Evolutionary conservation across 768 basidiomycete species (phyloP).

Genomic region (Leccinum fibrillosum): DNA sequence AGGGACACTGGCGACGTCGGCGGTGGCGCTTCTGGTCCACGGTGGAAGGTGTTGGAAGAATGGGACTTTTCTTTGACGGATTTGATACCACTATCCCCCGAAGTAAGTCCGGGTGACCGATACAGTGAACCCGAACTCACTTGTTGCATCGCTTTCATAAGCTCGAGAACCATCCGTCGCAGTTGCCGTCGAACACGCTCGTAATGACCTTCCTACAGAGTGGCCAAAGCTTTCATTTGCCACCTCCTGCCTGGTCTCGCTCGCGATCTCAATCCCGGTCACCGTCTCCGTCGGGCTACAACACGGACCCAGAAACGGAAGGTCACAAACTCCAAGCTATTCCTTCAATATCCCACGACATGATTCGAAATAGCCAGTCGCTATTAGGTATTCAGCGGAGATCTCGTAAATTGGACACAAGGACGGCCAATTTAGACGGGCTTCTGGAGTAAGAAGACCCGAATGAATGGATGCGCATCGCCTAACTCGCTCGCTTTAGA

Average conservation of each 20-base stretch:
- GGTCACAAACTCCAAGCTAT: constrained; percentile 35
- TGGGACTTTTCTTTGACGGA: constrained; percentile 64
- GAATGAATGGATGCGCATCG: neutral
- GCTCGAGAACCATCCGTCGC: constrained; percentile 38
- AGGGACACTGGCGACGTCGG: constrained; percentile 29
- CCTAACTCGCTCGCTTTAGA: constrained; percentile 31
- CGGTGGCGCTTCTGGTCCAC: constrained; percentile 9
- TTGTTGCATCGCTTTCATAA: constrained; percentile 15
- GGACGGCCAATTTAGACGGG: constrained; percentile 64
- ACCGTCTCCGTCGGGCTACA: constrained; percentile 64
- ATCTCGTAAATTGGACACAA: constrained; percentile 29
- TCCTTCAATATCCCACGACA: constrained; percentile 19
- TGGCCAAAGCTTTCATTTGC: constrained; percentile 58
- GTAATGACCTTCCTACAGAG: constrained; percentile 63
- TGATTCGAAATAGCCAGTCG: constrained; percentile 14
- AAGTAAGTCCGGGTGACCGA: constrained; percentile 44
- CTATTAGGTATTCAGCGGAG: constrained; percentile 16
- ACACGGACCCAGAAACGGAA: constrained; percentile 68
- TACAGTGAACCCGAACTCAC: constrained; percentile 10
- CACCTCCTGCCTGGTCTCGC: constrained; percentile 31
- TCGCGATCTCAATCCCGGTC: constrained; percentile 35
- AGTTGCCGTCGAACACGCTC: constrained; percentile 71
- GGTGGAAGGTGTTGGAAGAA: constrained; percentile 65
- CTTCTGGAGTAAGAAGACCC: constrained; percentile 57
- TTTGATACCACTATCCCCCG: constrained; percentile 54